Percentiles rank a stretch among this genome's conserved stretches.
Conservation (phyloP, 257 asterid genomes). For the Nemophila menziesii region DNA sequence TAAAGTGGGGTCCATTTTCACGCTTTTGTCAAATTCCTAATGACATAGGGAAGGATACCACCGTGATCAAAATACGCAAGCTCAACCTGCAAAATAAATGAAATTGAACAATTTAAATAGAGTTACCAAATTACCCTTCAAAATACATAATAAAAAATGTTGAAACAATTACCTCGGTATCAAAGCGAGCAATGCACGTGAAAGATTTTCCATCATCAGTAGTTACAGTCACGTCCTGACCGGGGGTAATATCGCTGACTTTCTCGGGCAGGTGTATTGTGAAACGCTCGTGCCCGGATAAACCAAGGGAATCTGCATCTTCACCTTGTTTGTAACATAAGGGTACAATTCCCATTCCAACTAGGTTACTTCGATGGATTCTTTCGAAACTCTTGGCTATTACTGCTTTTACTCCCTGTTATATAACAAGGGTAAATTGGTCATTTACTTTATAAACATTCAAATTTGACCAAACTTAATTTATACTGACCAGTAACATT, state of each 20-base stretch:
- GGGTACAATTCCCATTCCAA: constrained; percentile 89
- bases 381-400: constrained; percentile 90
- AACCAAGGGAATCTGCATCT: constrained; percentile 66
- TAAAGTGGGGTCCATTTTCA: constrained; percentile 7
- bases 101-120: not conserved
- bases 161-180: constrained; percentile 50
- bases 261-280: constrained; percentile 63
- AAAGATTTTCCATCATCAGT: constrained; percentile 61
- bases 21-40: constrained; percentile 43
- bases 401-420: constrained; percentile 88
- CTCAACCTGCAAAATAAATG: constrained; percentile 47
- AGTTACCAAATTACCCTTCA: not conserved
- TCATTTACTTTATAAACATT: not conserved
- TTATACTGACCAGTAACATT: constrained; percentile 52
- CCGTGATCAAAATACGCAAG: constrained; percentile 71
- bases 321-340: constrained; percentile 79
- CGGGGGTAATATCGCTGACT: constrained; percentile 51
- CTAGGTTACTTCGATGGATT: constrained; percentile 90
- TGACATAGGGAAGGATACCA: constrained; percentile 66
- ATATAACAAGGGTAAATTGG: not conserved
- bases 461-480: not conserved
- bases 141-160: not conserved
- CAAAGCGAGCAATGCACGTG: constrained; percentile 62
- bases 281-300: constrained; percentile 76
- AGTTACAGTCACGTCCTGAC: constrained; percentile 65